phyloP scores from a whole-genome alignment of 768 basidiomycete genomes.

The Sporobolomyces roseus region DNA sequence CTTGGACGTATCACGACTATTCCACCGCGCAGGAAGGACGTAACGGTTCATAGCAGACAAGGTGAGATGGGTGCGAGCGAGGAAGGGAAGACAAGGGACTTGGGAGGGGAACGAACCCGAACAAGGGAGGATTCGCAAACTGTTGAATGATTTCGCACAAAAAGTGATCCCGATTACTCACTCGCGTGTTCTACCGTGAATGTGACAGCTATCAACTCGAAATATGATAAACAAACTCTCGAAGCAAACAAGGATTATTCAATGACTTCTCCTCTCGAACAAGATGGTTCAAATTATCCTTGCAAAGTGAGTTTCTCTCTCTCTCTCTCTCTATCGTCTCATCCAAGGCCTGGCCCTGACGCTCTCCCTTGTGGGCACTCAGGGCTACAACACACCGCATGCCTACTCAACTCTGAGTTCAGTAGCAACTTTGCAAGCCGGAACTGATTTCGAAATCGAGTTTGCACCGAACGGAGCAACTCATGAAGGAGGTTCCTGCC shows the following conservation, averaged over 20 bases:
- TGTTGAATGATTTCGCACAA: too few relatives aligned
- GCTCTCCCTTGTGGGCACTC: background rate
- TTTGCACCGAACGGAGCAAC: constrained; percentile 46
- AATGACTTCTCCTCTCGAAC: constrained; percentile 47
- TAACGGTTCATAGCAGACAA: too few relatives aligned
- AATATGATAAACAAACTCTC: constrained; percentile 43
- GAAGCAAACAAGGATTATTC: constrained; percentile 47
- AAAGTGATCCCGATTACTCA: too few relatives aligned
- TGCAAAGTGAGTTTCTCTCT: constrained; percentile 46
- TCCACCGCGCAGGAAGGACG: background rate
- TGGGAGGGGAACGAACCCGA: too few relatives aligned
- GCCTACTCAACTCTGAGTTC: constrained; percentile 44
- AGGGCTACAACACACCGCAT: constrained; percentile 29
- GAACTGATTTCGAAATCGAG: constrained; percentile 45
- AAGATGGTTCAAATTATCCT: constrained; percentile 48
- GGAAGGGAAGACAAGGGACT: too few relatives aligned
- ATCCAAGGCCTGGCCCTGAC: too few relatives aligned
- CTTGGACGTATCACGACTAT: too few relatives aligned
- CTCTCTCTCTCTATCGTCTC: background rate
- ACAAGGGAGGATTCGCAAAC: too few relatives aligned
- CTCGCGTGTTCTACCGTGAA: too few relatives aligned
- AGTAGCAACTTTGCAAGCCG: constrained; percentile 47
- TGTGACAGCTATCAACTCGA: constrained; percentile 34
- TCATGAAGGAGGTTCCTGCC: constrained; percentile 51
- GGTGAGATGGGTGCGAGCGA: too few relatives aligned